Base-by-base conservation (phyloP, 495 filamentous ascomycete genomes). In the Aspergillus egyptiacus region DNA sequence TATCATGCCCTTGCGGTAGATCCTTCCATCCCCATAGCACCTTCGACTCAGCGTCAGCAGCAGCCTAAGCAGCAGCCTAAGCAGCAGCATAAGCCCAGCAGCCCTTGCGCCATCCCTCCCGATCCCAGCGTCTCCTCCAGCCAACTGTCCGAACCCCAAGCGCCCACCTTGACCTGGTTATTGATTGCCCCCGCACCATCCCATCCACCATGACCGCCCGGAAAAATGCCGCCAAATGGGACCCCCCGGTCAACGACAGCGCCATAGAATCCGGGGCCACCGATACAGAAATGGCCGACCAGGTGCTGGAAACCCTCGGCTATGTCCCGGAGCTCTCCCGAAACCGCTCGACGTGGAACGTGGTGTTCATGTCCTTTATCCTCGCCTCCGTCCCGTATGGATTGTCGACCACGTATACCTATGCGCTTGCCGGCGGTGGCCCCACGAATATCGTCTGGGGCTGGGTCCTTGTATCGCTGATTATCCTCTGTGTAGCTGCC, bases 361-460 rank as follows among this genome's bases (percentile, higher is more conserved):
- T 59, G 25, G 51, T 59, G 14, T 58, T 55, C 25, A 58, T 61
- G 58, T 70, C 63, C 50, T 75, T 73, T 37, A 71, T 71, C 46
- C 72, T 75, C 44, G 69, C 72, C 54, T 70, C 76, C 6, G 75
- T 72, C 25, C 84, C 84, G 9, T 87, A 81, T 56, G 84, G 84
- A 36, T 72, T 85, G 20, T 77, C 77, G 50, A 86, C 84, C 18
- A 87, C 84, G 44, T 63, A 85, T 28, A 83, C 77, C 67, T 84
- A 84, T 54, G 78, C 81, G 14, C 72, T 87, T 34, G 71, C 76
- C 40, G 78, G 79, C 55, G 82, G 84, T 42, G 78, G 81, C 19
- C 76, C 80, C 2, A 81, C 80, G 3, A 79, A 78, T 40, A 79
- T 85, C 45, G 75, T 86, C 61, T 86, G 81, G 81, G 84, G 84